Base-by-base conservation (phyloP, 306 rosid genomes). In the Coriaria nepalensis region DNA sequence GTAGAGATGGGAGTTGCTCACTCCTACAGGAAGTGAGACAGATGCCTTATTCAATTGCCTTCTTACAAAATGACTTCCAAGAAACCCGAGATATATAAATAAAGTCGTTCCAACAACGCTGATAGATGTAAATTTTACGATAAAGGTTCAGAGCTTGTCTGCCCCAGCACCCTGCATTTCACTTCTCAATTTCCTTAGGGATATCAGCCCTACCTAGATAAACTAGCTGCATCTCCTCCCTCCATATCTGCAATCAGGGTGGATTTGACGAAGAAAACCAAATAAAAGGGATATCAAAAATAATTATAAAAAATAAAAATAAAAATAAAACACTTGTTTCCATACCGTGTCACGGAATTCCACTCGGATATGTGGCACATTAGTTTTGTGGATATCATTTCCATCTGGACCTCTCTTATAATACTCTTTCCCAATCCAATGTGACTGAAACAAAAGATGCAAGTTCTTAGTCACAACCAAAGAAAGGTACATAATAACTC, bases 331-430 rank as follows among this genome's bases (percentile, higher is more conserved):
- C 4, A 5, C 11, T 7, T 20, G 10, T 11, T n/a, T 10, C 33
- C 74, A 54, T 68, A 88, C 97, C 83, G 78, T 68, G 20, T 92
- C 83, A 37, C 98, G 94, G 65, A 92, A 92, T 64, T 92, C 93
- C 71, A 85, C 20, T 56, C 98, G 81, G 52, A 92, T 92, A 62
- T 92, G 98, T 63, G 98, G 98, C 66, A 92, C 98, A 11, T 92
- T 92, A 5, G 98, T 85, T 75, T 49, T 85, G 62, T 62, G 98
- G 69, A 92, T 82, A 53, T 85, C 96, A 50, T 92, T 85, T 73
- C 98, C 98, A 57, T 68, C 60, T n/a, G 98, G 94, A 48, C 98
- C 96, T 62, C 92, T 79, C 62, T 60, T 71, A 77, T 82, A 86
- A 65, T 92, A 85, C 68, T 61, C 93, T 58, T 78, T 77, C 20